Evolutionary conservation across 2,329 filamentous ascomycete genomes (phyloP), one percentile per base, ranked within the genome.

Genomic region (Aspergillus vadensis): DNA sequence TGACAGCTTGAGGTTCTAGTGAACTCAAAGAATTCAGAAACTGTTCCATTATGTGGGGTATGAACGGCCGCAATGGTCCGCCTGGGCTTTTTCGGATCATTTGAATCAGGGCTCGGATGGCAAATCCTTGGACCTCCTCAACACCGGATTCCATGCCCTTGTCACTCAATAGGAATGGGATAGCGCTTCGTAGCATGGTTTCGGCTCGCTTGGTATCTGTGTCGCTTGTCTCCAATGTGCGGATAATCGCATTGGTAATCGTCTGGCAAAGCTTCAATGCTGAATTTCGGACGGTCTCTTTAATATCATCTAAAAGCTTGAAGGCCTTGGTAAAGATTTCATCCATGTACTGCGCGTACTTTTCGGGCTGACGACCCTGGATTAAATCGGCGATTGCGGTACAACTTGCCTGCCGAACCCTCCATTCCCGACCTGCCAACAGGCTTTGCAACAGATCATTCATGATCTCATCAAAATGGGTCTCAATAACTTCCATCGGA

Each of bases 231-330:
- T 97, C 92, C 2, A 97, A 84, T 61, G 92, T 91, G 27, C 92
- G 88, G 3, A 96, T 91, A 14, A 98, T 84, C 15, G 91, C 90
- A 55, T 91, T 92, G 1, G 92, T 96, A 38, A 99, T 82, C 0
- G 88, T 87, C 73, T 93, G 88, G 69, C 93, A 96, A 4, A 99
- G 83, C 61, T 88, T 88, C 49, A 92, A 83, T 1, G 95, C 95
- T 1, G 92, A 90, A 38, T 85, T 83, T 55, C 95, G 86, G 4
- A 99, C 95, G 1, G 90, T 92, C 7, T 89, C 90, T 74, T 99
- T 99, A 75, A 98, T 96, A 74, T 99, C 95, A 74, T 99, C 95
- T 5, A 98, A 82, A 0, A 99, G 92, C 70, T 92, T 96, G 75
- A 98, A 90, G 0, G 92, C 90, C 27, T 90, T 86, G 10, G 85